Percentiles rank a stretch among this genome's conserved stretches.
Conservation (phyloP, 2,329 filamentous ascomycete species). For the Rosellinia necatrix region DNA sequence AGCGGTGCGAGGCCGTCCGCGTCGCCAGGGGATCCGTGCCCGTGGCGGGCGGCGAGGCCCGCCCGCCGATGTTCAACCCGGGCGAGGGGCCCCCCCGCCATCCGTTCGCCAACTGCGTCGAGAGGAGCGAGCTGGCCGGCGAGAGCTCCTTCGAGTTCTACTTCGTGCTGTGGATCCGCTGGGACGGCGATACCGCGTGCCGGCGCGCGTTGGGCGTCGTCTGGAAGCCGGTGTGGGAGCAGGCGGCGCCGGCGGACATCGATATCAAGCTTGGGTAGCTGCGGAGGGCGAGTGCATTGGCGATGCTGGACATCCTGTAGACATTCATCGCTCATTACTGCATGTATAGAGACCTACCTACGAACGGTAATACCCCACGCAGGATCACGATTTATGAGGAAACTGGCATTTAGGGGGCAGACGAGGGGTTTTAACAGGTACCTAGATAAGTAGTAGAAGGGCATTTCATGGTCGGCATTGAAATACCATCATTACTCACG, state of each 20-base stretch:
- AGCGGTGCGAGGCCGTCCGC: slow-evolving; percentile 8
- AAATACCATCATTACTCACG: too few species aligned
- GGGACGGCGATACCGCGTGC: slow-evolving; percentile 4
- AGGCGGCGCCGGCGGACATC: neutral
- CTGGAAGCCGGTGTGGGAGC: slow-evolving; percentile 2
- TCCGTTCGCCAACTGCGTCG: neutral
- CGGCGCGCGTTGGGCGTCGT: slow-evolving; percentile 1
- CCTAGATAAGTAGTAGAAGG: too few species aligned
- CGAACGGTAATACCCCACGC: too few species aligned
- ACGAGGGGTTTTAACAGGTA: too few species aligned
- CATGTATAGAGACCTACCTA: too few species aligned
- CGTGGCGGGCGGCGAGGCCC: neutral
- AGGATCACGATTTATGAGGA: too few species aligned
- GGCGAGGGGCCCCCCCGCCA: neutral
- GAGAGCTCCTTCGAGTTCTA: slow-evolving; percentile 1
- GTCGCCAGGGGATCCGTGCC: slow-evolving; percentile 4
- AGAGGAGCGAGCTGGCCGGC: neutral
- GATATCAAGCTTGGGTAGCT: slow-evolving; percentile 11
- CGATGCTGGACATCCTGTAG: too few species aligned
- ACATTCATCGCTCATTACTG: too few species aligned
- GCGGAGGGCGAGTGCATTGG: too few species aligned
- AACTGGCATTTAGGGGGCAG: too few species aligned
- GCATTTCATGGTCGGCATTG: too few species aligned
- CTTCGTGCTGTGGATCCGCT: slow-evolving; percentile 12
- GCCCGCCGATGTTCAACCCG: neutral